Base-by-base conservation (phyloP, 495 filamentous ascomycete genomes). In the Trichodelitschia bisporula region DNA sequence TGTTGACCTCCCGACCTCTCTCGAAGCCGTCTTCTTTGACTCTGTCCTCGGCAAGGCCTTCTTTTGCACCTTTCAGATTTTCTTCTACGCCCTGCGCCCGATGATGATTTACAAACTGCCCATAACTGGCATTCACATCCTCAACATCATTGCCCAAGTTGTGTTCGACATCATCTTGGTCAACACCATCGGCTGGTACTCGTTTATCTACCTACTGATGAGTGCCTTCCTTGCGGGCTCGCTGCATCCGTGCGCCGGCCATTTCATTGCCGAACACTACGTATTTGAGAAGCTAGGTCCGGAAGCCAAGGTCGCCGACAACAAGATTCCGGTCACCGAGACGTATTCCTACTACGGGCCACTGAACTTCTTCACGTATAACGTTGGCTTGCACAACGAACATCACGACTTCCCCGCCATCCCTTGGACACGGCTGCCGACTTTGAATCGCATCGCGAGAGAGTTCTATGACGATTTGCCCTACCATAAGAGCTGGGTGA, bases 251-350 rank as follows among this genome's bases (percentile, higher is more conserved):
- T 84, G 80, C 31, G 89, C 89, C 0, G 89, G 77, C 10, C 89
- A 99, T 52, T 99, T 99, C 60, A 95, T 97, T 51, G 82, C 86
- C 35, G 89, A 99, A 54, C 89, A 99, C 62, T 99, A 99, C 60
- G 79, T 99, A 38, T 93, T 95, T 52, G 71, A 75, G 27, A 64
- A 71, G 18, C 58, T 8, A 23, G 30, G 8, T 21, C 10, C 15
- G 12, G 15, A 14, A 19, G 26, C 13, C 36, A 28, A 24, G 20
- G 19, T 11, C 28, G 12, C 26, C 26, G 17, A n/a, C 29, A 17
- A 9, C 32, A 18, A 28, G 11, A 24, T 24, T 15, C 62, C 67
- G 13, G 59, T 83, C 12, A 78, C 83, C n/a, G 86, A 99, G 58
- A 99, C 86, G 0, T 99, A 73, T 55, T 82, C 73, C 18, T 99